Percentiles rank a stretch among this genome's conserved stretches.
phyloP scores from a whole-genome alignment of 2,329 filamentous ascomycete species.

The Stagonosporopsis rhizophila region DNA sequence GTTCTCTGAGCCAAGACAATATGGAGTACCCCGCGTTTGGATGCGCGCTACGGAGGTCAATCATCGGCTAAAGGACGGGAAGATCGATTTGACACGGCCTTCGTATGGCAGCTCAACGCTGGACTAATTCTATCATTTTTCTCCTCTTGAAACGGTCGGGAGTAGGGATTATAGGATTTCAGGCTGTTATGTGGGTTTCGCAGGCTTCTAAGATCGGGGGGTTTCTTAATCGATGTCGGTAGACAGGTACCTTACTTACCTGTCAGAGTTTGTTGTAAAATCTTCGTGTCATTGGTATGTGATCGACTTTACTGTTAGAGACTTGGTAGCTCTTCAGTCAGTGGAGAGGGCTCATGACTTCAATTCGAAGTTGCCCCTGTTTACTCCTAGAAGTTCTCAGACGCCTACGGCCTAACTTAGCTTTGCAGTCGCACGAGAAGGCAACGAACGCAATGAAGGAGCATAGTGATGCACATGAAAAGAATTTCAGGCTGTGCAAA shows the following conservation, averaged over 20 bases:
- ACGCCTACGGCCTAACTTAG: not conserved
- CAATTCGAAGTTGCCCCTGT: too few species aligned
- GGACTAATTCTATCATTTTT: not conserved
- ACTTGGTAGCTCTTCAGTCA: too few species aligned
- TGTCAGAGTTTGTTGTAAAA: too few species aligned
- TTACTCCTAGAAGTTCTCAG: too few species aligned
- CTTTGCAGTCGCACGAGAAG: not conserved
- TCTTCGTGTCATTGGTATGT: too few species aligned
- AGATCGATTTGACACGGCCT: constrained; percentile 1
- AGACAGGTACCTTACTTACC: not conserved
- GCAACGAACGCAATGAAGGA: not conserved
- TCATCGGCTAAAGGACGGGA: constrained; percentile 10
- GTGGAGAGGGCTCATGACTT: too few species aligned
- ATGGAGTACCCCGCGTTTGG: constrained; percentile 16
- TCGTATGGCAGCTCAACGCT: not conserved
- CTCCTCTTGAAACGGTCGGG: not conserved
- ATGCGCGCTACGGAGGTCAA: constrained; percentile 2
- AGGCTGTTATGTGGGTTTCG: not conserved
- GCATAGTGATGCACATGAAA: not conserved
- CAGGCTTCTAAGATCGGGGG: not conserved
- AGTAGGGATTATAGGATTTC: not conserved
- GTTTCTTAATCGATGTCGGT: not conserved
- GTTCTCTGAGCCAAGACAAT: constrained; percentile 2
- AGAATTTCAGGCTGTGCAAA: not conserved
- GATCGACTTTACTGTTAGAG: too few species aligned